Evolutionary conservation across 2,329 filamentous ascomycete genomes (phyloP), one percentile per base, ranked within the genome.

Genomic region (Diplodia sapinea): DNA sequence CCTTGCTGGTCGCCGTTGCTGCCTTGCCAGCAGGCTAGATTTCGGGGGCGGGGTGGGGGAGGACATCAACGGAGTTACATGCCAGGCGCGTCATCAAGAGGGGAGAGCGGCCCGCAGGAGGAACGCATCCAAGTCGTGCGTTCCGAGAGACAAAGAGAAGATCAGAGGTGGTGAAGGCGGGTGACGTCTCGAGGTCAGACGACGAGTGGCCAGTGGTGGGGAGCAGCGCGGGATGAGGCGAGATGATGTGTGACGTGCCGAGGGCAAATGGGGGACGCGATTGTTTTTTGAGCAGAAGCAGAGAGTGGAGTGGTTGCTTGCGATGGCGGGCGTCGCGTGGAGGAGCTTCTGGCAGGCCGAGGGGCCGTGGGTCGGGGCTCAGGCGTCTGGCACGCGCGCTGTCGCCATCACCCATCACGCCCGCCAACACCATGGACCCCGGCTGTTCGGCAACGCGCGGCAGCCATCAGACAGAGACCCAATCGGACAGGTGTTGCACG

Each of bases 31-130:
- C 59, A 63, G 59, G 43, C 59, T 26, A 15, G 59, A 38, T 50
- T 38, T 23, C 59, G 59, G 47, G 31, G 26, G 59, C 47, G 47
- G 59, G 47, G 59, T 49, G 59, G 29, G 33, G 59, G 47, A 51
- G 59, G 59, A 63, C 59, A 63, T 63, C 31, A 63, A 51, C 47
- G 59, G 59, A 33, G 17, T 26, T 38, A 38, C 59, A 63, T 63
- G 59, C 43, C 59, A 63, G 59, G 59, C 59, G 59, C 59, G 47
- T 63, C 59, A 63, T 63, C 59, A 63, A 63, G 47, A 6, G 56
- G 17, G 40, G 36, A 11, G 20, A 6, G 6, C n/a, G 8, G 31
- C 13, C 4, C 47, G 55, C 36, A 43, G 55, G 36, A 20, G 15
- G 36, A 23, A 23, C 20, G 55, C 38, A 40, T 56, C 31, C 17